Conservation (phyloP, 148 eudicot genomes). For the Rhododendron kiyosumense region DNA sequence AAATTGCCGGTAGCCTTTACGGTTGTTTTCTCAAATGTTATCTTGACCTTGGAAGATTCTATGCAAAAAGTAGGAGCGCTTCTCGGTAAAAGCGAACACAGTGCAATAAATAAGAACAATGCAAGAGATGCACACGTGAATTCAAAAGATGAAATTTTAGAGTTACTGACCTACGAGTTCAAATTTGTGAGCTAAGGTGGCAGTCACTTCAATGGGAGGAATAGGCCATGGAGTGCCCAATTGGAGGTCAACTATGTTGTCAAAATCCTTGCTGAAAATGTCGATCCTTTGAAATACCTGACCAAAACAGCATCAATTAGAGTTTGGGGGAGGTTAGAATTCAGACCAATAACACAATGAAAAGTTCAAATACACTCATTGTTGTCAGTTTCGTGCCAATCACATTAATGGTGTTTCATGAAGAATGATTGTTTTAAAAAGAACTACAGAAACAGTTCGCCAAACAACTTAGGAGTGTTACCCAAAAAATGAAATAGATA, state of each 20-base stretch:
- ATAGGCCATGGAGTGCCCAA: constrained; percentile 92
- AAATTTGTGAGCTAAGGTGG: constrained; percentile 90
- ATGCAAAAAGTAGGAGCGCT: neutral
- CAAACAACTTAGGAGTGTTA: neutral
- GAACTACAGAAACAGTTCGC: neutral
- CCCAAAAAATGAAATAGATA: neutral
- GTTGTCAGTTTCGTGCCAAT: neutral
- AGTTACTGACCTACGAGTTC: constrained; percentile 63
- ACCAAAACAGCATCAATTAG: neutral
- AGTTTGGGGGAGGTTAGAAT: neutral
- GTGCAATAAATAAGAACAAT: neutral
- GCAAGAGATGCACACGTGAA: neutral
- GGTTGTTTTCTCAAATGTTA: constrained; percentile 78
- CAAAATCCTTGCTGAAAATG: constrained; percentile 82
- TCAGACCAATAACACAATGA: neutral
- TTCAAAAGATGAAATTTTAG: neutral
- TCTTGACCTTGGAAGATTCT: constrained; percentile 58
- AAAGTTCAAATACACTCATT: neutral
- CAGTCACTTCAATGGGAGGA: constrained; percentile 73
- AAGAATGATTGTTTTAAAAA: neutral
- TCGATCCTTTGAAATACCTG: constrained; percentile 96
- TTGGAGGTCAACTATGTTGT: constrained; percentile 83
- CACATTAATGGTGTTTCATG: neutral
- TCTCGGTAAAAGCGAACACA: neutral
- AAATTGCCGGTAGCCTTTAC: constrained; percentile 79